These are phyloP conservation scores for Metschnikowia lunata DNA, from an alignment of 805 yeast genomes.

Conservation along the genomic window DNA sequence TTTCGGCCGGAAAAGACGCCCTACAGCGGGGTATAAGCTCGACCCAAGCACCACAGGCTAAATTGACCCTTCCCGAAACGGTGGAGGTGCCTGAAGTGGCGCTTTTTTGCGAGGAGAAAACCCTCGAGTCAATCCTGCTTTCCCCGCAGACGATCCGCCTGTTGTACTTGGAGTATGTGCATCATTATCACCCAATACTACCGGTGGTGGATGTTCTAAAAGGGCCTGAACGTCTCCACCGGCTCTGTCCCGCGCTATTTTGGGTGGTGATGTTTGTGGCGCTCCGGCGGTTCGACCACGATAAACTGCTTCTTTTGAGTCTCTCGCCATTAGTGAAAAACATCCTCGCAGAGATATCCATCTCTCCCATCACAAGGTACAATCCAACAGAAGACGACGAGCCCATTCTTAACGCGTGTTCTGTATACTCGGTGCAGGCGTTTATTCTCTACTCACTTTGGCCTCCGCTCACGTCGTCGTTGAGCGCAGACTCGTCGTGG, in stretches of 20 bases:
- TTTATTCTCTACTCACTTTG: constrained; percentile 82
- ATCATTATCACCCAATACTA: constrained; percentile 75
- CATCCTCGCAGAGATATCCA: constrained; percentile 80
- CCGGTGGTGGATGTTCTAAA: constrained; percentile 80
- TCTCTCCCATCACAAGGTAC: constrained; percentile 83
- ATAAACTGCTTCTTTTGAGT: constrained; percentile 46
- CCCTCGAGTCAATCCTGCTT: constrained; percentile 64
- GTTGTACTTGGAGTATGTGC: constrained; percentile 65
- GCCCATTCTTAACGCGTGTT: constrained; percentile 80
- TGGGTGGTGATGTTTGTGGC: constrained; percentile 93
- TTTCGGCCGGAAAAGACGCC: background rate
- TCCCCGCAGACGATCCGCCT: constrained; percentile 55
- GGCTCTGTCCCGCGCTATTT: constrained; percentile 80
- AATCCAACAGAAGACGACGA: constrained; percentile 75
- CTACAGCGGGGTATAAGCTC: background rate
- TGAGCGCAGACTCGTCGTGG: constrained; percentile 95
- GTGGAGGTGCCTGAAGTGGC: constrained; percentile 1
- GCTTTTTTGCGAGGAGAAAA: constrained; percentile 58
- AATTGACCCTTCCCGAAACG: background rate
- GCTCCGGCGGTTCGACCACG: constrained; percentile 52
- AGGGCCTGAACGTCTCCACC: constrained; percentile 79
- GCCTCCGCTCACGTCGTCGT: constrained; percentile 94
- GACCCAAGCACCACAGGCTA: background rate
- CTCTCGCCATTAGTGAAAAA: constrained; percentile 70
- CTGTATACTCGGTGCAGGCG: constrained; percentile 93